These are phyloP conservation scores for Drechslera avenae DNA, from an alignment of 2,329 filamentous ascomycete genomes.

Conservation along the genomic window DNA sequence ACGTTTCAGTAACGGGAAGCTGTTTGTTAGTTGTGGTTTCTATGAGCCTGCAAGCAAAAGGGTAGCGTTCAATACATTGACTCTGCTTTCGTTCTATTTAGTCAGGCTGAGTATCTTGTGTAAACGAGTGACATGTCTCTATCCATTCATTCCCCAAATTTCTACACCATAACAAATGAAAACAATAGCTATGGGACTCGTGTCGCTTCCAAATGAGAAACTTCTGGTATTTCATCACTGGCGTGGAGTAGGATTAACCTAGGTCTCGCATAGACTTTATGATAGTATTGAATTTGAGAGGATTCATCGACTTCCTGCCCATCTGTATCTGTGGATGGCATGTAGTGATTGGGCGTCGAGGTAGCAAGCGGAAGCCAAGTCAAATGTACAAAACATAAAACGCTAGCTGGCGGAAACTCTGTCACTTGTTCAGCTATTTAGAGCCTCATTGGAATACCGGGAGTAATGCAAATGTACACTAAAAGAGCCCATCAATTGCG, in stretches of 20 bases:
- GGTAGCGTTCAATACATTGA: not conserved
- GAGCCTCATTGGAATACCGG: too few relatives aligned
- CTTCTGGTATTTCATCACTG: conserved; percentile 15
- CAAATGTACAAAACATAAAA: too few relatives aligned
- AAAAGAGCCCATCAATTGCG: too few relatives aligned
- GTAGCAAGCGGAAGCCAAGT: conserved; percentile 19
- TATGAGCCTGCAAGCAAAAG: not conserved
- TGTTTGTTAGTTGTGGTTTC: conserved; percentile 7
- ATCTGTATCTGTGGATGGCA: conserved; percentile 22
- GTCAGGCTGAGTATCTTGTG: not conserved
- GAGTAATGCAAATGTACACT: too few relatives aligned
- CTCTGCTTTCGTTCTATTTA: not conserved
- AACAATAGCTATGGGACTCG: conserved; percentile 9
- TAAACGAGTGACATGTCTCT: not conserved
- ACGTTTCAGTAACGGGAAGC: conserved; percentile 19
- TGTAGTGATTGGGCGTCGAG: conserved; percentile 17
- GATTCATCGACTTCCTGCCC: conserved; percentile 21
- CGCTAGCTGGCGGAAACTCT: too few relatives aligned
- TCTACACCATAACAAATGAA: conserved; percentile 8
- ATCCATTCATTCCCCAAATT: not conserved
- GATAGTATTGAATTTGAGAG: conserved; percentile 19
- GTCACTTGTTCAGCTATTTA: too few relatives aligned
- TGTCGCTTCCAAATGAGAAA: conserved; percentile 17
- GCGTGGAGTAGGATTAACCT: conserved; percentile 12
- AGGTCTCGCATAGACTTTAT: conserved; percentile 4